Conservation (phyloP, 1,139 yeast genomes). For the Sugiyamaella castrensis region DNA sequence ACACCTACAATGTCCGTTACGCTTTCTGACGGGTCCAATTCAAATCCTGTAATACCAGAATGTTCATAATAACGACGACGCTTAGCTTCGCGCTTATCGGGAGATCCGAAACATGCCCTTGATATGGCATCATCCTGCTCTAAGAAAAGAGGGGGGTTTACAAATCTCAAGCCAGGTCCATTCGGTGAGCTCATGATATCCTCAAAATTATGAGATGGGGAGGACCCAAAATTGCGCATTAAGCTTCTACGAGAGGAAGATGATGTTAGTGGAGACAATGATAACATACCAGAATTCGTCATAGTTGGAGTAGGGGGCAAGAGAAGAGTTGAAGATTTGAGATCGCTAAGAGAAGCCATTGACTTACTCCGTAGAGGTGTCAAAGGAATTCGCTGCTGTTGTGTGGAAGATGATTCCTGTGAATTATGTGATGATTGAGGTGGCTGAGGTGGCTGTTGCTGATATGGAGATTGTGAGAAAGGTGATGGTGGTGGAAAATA, state of each 20-base stretch:
- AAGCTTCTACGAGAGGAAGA: constrained; percentile 22
- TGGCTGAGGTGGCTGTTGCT: not conserved
- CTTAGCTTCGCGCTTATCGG: constrained; percentile 38
- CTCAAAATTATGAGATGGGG: constrained; percentile 31
- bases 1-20: constrained; percentile 53
- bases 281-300: constrained; percentile 17
- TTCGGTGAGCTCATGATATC: constrained; percentile 24
- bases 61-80: constrained; percentile 34
- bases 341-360: constrained; percentile 17
- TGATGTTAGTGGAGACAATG: constrained; percentile 3
- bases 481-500: not conserved
- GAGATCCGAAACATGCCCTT: constrained; percentile 41
- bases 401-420: too few relatives aligned
- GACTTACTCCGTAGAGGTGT: constrained; percentile 18
- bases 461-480: not conserved
- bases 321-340: constrained; percentile 19
- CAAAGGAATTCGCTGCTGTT: not conserved
- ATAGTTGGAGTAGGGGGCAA: constrained; percentile 29
- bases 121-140: constrained; percentile 59
- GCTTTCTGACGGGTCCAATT: constrained; percentile 23
- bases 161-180: constrained; percentile 9
- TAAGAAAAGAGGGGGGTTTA: constrained; percentile 25
- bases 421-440: too few relatives aligned
- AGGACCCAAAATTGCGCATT: constrained; percentile 43
- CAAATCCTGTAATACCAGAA: constrained; percentile 27